These are phyloP conservation scores for Bertia moriformis DNA, from an alignment of 2,329 filamentous ascomycete genomes.

Conservation along the genomic window DNA sequence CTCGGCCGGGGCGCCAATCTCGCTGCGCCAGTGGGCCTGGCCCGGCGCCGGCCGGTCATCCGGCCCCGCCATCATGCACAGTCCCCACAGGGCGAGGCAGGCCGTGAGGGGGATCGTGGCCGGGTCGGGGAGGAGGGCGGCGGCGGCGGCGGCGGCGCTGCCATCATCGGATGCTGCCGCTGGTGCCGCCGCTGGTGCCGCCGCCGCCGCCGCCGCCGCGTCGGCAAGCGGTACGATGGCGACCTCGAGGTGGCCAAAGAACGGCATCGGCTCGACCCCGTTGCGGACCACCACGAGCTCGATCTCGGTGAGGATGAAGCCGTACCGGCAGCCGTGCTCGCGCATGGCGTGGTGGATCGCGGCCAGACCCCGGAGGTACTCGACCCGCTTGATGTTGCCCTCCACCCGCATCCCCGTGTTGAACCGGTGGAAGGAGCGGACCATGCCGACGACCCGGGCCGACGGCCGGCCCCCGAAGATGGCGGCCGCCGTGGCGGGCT, in stretches of 20 bases:
- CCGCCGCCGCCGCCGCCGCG: conserved; percentile 70
- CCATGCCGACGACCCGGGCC: conserved; percentile 44
- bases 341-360: conserved; percentile 52
- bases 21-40: conserved; percentile 37
- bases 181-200: conserved; percentile 86
- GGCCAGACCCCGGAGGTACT: conserved; percentile 46
- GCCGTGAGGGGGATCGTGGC: conserved; percentile 43
- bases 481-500: conserved; percentile 4
- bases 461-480: conserved; percentile 31
- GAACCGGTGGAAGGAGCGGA: conserved; percentile 50
- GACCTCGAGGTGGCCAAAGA: conserved; percentile 48
- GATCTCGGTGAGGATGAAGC: conserved; percentile 55
- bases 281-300: conserved; percentile 41
- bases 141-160: conserved; percentile 39
- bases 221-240: conserved; percentile 49
- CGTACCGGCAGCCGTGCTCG: conserved; percentile 50
- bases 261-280: conserved; percentile 27
- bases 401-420: conserved; percentile 49
- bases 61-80: conserved; percentile 59
- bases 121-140: conserved; percentile 25
- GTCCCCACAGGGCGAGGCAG: conserved; percentile 44
- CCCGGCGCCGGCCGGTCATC: conserved; percentile 42
- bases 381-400: conserved; percentile 36
- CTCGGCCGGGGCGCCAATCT: conserved; percentile 53
- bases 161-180: conserved; percentile 71